Base-by-base conservation (phyloP, 2,329 filamentous ascomycete species). In the Paracamarosporium sp. region DNA sequence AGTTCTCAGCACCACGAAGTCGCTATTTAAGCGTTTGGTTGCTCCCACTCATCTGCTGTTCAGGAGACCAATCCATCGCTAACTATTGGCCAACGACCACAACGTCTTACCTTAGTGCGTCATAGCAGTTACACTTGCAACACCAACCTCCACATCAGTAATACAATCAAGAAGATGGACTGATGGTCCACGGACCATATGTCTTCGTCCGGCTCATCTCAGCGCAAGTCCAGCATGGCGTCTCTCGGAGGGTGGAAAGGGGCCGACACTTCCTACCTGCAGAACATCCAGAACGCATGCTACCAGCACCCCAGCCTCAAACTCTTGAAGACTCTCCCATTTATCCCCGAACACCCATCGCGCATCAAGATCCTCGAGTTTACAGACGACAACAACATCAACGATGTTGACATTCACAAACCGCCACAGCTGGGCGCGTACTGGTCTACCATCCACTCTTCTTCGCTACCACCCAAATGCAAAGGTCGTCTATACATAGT, bases 401-500 rank as follows among this genome's bases (percentile, higher is more conserved):
- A 25, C 13, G 46, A 56, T n/a, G 22, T 51, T 6, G 46, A 56
- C 4, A 45, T 51, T n/a, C 2, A 50, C 28, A 45, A 56, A n/a
- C 13, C 38, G 12, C 27, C 27, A 2, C 28, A 56, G 28, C 17
- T 56, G 38, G 22, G 38, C 20, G 44, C 45, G 30, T 55, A 50
- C 53, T 50, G 33, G 53, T 6, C 36, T 20, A 25, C 36, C 5
- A 13, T 17, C 2, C 31, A n/a, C n/a, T n/a, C n/a, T n/a, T n/a
- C 51, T n/a, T 17, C 20, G 8, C 2, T 20, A 40, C 33, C 52
- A n/a, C 15, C 25, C 4, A 36, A 4, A 48, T 41, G 38, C 28
- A 50, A 40, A 51, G 52, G 51, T 7, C 56, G 56, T 7, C 40
- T 59, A 3, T 59, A 56, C 51, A 4, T 62, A 44, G 40, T 59